Evolutionary conservation across 805 yeast genomes (phyloP).

Genomic region (Blastobotrys peoriensis): DNA sequence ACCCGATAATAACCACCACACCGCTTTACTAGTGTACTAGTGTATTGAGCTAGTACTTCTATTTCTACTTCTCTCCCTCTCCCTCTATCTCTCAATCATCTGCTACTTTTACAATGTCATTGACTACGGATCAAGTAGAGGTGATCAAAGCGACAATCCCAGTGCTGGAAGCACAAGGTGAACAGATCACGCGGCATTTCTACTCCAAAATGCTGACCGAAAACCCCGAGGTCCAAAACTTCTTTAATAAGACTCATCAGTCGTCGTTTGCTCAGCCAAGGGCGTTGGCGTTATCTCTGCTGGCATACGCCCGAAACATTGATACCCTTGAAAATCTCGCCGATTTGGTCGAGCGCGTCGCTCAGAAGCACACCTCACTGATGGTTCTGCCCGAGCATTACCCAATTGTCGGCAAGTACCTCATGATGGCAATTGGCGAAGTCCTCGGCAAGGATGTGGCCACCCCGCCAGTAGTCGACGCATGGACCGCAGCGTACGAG

Average conservation of each 20-base stretch:
- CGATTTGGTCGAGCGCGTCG: conserved; percentile 53
- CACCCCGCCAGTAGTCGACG: conserved; percentile 44
- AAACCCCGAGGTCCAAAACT: conserved; percentile 50
- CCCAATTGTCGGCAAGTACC: conserved; percentile 53
- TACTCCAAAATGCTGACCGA: conserved; percentile 50
- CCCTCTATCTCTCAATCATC: too few species aligned
- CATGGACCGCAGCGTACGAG: conserved; percentile 63
- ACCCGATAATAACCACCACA: too few species aligned
- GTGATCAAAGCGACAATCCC: conserved; percentile 24
- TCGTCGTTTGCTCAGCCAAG: conserved; percentile 45
- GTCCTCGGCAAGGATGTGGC: conserved; percentile 44
- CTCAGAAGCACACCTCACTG: conserved; percentile 60
- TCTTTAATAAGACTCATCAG: conserved; percentile 59
- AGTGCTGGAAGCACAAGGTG: conserved; percentile 38
- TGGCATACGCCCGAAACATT: conserved; percentile 45
- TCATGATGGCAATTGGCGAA: conserved; percentile 49
- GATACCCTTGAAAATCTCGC: conserved; percentile 44
- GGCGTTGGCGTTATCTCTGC: conserved; percentile 56
- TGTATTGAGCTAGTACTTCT: too few species aligned
- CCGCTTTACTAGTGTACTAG: too few species aligned
- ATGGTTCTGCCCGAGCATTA: conserved; percentile 60
- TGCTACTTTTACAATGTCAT: too few species aligned
- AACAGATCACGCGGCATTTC: conserved; percentile 46
- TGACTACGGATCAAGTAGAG: conserved; percentile 10
- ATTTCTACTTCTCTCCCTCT: too few species aligned